A percentile compares a stretch with the other conserved stretches of the same genome.
Conservation (phyloP, 331 rosid species). For the Malus hybrid region DNA sequence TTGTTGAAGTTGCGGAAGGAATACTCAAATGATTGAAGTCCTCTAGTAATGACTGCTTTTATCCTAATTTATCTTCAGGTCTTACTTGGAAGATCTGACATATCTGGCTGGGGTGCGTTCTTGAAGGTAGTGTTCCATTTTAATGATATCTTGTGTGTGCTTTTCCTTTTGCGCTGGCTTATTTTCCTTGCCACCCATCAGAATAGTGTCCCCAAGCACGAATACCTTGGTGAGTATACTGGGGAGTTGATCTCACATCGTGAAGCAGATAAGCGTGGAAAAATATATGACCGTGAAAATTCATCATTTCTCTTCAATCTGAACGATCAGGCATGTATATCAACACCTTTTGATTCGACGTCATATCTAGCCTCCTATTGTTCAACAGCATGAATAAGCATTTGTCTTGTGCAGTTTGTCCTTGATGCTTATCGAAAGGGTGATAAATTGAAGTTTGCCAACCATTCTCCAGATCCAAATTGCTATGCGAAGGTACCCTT, state of each 20-base stretch:
- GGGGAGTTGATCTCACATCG: slow-evolving; percentile 95
- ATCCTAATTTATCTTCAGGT: slow-evolving; percentile 45
- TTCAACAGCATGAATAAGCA: neutral
- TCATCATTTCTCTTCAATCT: slow-evolving; percentile 97
- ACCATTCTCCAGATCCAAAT: slow-evolving; percentile 96
- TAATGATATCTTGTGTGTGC: neutral
- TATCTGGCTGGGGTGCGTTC: slow-evolving; percentile 99
- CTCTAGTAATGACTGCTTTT: slow-evolving; percentile 8
- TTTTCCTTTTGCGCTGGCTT: slow-evolving; percentile 23
- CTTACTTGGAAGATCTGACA: slow-evolving; percentile 92
- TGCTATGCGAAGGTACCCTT: slow-evolving; percentile 84
- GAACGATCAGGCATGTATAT: slow-evolving; percentile 83
- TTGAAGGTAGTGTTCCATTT: slow-evolving; percentile 53
- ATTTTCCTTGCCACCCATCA: slow-evolving; percentile 38
- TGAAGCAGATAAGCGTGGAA: slow-evolving; percentile 99
- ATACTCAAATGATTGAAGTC: neutral
- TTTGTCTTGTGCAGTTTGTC: slow-evolving; percentile 62
- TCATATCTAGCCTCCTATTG: neutral
- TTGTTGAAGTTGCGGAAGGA: neutral
- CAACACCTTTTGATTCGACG: neutral
- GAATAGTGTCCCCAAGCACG: slow-evolving; percentile 95
- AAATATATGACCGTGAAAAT: slow-evolving; percentile 97
- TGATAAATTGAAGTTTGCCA: slow-evolving; percentile 94
- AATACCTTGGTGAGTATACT: slow-evolving; percentile 98
- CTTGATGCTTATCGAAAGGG: slow-evolving; percentile 98